Evolutionary conservation across 2,329 filamentous ascomycete genomes (phyloP), one percentile per base, ranked within the genome.

Genomic region (Alternaria metachromatica): DNA sequence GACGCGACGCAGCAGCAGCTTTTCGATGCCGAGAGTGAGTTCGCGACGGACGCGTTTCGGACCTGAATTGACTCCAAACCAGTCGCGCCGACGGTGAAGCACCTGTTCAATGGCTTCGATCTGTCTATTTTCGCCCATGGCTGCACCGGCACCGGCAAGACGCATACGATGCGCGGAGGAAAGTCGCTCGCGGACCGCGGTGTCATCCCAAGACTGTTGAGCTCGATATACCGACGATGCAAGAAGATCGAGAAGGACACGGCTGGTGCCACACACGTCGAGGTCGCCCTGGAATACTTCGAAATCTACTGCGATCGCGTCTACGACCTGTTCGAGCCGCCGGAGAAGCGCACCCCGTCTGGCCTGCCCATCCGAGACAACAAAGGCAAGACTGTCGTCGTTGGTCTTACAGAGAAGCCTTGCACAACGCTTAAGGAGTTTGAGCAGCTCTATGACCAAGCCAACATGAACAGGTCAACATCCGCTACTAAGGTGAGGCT

Each of bases 271-370:
- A 94, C 90, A 0, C 85, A 83, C 2, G 92, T 96, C 21, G 84
- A 88, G 9, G 92, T 97, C 15, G 85, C 88, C 12, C 86, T 97
- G 74, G 94, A 92, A 26, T 97, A 97, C 82, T 97, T 97, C 82
- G 94, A 97, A 79, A 97, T 97, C 70, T 97, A 97, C 82, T 97
- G 96, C 79, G 94, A 97, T 83, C 95, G 95, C 78, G 94, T 97
- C 20, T 97, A 90, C 75, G 94, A 97, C 78, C 84, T 97, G 30
- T 93, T 97, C 70, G 92, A 97, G 78, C 85, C 93, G 0, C 91
- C 90, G 0, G 94, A 97, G 79, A 96, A 94, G 83, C 91, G 96
- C 55, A 94, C 92, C 0, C 84, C 92, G 2, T 87, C 92, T 0
- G 94, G 94, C 0, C 83, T 97, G 25, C 92, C 92, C 2, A 87